Base-by-base conservation (phyloP, 768 basidiomycete genomes). In the Podaxis sp. region DNA sequence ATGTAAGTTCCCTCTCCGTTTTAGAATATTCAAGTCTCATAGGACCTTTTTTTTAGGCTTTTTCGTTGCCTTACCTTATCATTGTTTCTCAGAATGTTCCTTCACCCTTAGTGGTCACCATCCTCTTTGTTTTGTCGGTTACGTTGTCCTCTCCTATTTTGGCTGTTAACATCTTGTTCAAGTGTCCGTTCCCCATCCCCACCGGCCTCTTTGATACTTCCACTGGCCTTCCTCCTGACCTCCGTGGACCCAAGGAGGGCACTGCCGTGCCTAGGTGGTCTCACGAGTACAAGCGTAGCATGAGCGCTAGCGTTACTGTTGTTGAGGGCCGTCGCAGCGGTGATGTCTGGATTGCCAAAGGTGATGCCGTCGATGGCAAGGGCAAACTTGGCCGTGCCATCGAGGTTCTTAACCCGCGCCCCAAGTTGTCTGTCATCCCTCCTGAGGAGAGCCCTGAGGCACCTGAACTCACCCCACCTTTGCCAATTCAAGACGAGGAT, bases 341-440 rank as follows among this genome's bases (percentile, higher is more conserved):
- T 25, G 89, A 91, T 66, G 84, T 91, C 29, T 90, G 90, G 90
- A 73, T 91, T 65, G 71, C 82, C 12, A 87, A 87, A 58, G 88
- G 89, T n/a, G 84, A 90, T 63, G 89, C 89, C 6, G 76, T 87
- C 22, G 86, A 88, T 54, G 86, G 86, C 1, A 88, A 86, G 71
- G 75, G 76, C 59, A 87, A 85, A 67, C 65, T 89, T 33, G 78
- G 82, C 47, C 84, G 88, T 19, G 85, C 86, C 2, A 68, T 91
- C 29, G 82, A 80, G n/a, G 80, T 91, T 75, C 79, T 91, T 36
- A 73, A 79, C 9, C 82, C 88, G 19, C 80, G 77, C 55, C 89
- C 90, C 38, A 87, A 85, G 69, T 80, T 92, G 1, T 85, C 88
- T 8, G 85, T 91, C 51, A 77, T 91, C 4, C 89, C 88, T 3